Percentiles rank a stretch among this genome's conserved stretches.
Conservation (phyloP, 2,329 filamentous ascomycete genomes). For the Beauveria scarabaeidicola region DNA sequence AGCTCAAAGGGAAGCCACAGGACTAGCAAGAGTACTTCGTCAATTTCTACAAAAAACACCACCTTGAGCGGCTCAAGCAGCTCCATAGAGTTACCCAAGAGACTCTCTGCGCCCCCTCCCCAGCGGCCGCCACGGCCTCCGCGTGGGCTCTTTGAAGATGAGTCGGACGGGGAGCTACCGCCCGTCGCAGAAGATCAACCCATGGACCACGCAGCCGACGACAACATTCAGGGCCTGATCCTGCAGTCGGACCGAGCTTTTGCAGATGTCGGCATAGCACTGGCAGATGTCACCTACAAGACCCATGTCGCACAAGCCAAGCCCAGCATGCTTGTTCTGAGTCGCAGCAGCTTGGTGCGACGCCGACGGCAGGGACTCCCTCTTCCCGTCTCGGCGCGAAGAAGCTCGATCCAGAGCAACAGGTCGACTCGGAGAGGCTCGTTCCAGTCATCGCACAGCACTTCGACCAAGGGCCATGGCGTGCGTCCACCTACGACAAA, state of each 20-base stretch:
- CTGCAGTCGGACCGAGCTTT: slow-evolving; percentile 43
- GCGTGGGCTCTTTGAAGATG: slow-evolving; percentile 7
- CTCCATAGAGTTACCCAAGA: not conserved
- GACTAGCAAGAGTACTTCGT: not conserved
- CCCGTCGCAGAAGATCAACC: not conserved
- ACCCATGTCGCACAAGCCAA: not conserved
- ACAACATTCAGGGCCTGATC: slow-evolving; percentile 37
- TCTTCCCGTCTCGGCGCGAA: not conserved
- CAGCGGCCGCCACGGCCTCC: slow-evolving; percentile 7
- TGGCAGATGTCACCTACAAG: slow-evolving; percentile 28
- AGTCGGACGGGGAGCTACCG: not conserved
- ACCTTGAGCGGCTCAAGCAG: not conserved
- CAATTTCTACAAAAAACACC: not conserved
- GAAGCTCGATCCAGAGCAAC: not conserved
- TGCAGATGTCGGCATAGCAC: slow-evolving; percentile 33
- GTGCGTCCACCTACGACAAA: slow-evolving; percentile 1
- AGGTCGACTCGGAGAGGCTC: not conserved
- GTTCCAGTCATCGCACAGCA: not conserved
- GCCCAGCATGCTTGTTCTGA: not conserved
- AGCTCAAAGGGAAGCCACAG: slow-evolving; percentile 1
- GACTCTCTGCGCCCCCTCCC: not conserved
- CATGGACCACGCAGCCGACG: not conserved
- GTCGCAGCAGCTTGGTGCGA: not conserved
- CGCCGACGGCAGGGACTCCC: not conserved
- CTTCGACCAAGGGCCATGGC: not conserved